Percentiles rank a stretch among this genome's conserved stretches.
These are phyloP conservation scores for Abortiporus biennis DNA, from an alignment of 1,284 basidiomycete genomes.

Conservation along the genomic window DNA sequence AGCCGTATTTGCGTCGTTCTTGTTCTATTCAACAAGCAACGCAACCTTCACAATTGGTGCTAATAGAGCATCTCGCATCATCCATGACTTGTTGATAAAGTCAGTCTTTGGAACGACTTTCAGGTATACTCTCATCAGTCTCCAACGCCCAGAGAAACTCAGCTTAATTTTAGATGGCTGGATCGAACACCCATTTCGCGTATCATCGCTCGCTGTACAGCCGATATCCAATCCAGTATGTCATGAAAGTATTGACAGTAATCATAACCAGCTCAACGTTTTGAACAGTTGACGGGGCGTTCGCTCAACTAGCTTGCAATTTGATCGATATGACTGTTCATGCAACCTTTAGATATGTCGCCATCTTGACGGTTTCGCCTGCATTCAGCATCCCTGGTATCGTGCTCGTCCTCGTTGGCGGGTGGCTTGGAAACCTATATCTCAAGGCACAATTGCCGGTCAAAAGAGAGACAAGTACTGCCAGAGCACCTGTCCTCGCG, in stretches of 20 bases:
- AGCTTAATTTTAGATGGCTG: slow-evolving; percentile 31
- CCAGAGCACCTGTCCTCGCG: slow-evolving; percentile 55
- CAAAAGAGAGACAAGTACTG: slow-evolving; percentile 65
- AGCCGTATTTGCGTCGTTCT: slow-evolving; percentile 24
- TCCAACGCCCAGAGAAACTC: neutral
- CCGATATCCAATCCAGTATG: slow-evolving; percentile 38
- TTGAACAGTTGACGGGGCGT: too few relatives aligned
- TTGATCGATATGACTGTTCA: neutral
- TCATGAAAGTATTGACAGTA: slow-evolving; percentile 14
- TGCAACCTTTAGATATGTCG: slow-evolving; percentile 26
- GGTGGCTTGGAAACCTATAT: slow-evolving; percentile 40
- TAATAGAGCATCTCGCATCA: slow-evolving; percentile 43
- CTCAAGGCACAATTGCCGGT: slow-evolving; percentile 69
- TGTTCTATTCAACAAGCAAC: slow-evolving; percentile 21
- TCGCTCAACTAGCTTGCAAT: too few relatives aligned
- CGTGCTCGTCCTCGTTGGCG: slow-evolving; percentile 35
- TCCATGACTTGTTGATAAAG: slow-evolving; percentile 50
- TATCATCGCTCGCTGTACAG: slow-evolving; percentile 51
- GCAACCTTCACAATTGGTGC: slow-evolving; percentile 32
- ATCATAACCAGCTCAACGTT: too few relatives aligned
- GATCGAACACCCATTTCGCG: slow-evolving; percentile 55
- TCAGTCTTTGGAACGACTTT: slow-evolving; percentile 57
- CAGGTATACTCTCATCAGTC: slow-evolving; percentile 24
- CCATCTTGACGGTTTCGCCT: slow-evolving; percentile 38
- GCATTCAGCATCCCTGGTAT: slow-evolving; percentile 30